Evolutionary conservation across 2,329 filamentous ascomycete species (phyloP).

Genomic region (Zopfia rhizophila): DNA sequence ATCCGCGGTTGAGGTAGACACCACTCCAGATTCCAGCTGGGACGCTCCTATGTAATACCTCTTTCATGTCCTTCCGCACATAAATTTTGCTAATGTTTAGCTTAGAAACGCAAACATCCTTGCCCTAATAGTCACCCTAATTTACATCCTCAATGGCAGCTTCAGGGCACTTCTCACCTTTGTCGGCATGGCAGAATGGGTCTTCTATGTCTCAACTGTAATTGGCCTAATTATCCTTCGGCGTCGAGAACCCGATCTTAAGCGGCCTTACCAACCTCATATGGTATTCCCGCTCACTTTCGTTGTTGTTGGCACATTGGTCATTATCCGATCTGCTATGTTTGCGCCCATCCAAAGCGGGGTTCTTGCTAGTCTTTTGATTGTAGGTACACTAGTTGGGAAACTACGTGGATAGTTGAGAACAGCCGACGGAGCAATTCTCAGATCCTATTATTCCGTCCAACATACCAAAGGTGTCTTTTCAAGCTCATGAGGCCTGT

Average conservation of each 20-base stretch:
- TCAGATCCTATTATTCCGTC: no score
- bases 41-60: constrained; percentile 46
- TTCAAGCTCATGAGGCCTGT: constrained; percentile 9
- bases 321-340: constrained; percentile 67
- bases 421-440: no score
- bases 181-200: constrained; percentile 58
- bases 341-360: constrained; percentile 67
- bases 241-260: constrained; percentile 64
- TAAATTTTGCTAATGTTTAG: constrained; percentile 18
- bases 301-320: constrained; percentile 67
- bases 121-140: constrained; percentile 51
- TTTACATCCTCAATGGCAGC: constrained; percentile 70
- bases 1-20: not conserved
- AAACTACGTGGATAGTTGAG: constrained; percentile 27
- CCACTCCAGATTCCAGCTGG: constrained; percentile 15
- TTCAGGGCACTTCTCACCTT: constrained; percentile 70
- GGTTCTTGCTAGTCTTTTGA: constrained; percentile 64
- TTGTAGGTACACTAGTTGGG: constrained; percentile 57
- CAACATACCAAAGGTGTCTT: no score
- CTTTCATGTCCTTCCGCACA: not conserved
- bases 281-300: constrained; percentile 65
- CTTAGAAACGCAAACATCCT: constrained; percentile 42
- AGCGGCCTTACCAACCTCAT: constrained; percentile 66
- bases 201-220: constrained; percentile 73
- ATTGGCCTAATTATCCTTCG: constrained; percentile 68